A percentile compares a stretch with the other conserved stretches of the same genome.
These are phyloP conservation scores for Russula sp. DNA, from an alignment of 768 basidiomycete genomes.

Conservation along the genomic window DNA sequence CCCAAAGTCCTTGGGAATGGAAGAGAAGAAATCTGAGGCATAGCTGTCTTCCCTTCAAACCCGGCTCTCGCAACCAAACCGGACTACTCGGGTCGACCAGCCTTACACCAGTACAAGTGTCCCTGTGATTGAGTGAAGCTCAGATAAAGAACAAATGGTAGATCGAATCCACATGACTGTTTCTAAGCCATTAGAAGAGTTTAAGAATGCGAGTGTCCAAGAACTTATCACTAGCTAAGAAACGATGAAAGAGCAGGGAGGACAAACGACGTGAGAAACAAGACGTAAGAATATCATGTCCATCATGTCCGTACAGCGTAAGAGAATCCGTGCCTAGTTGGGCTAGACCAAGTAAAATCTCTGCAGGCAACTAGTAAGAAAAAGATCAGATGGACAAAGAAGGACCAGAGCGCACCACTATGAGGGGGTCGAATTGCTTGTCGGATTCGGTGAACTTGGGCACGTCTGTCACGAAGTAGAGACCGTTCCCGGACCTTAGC, in stretches of 20 bases:
- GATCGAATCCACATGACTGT: too few species aligned
- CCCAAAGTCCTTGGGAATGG: too few species aligned
- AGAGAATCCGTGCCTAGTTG: background rate
- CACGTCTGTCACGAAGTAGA: background rate
- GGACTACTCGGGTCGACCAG: too few species aligned
- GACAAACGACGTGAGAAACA: background rate
- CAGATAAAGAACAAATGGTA: too few species aligned
- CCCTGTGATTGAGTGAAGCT: too few species aligned
- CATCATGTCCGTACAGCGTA: background rate
- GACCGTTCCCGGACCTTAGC: too few species aligned
- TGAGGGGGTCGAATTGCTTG: background rate
- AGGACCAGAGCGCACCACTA: slow-evolving; percentile 1
- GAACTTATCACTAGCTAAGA: too few species aligned
- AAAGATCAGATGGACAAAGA: background rate
- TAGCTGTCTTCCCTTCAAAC: too few species aligned
- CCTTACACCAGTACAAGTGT: too few species aligned
- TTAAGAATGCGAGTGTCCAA: too few species aligned
- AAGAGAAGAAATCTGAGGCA: too few species aligned
- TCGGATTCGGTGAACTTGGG: background rate
- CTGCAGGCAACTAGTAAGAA: background rate
- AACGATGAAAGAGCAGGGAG: background rate
- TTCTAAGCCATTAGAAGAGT: background rate
- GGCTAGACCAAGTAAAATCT: background rate
- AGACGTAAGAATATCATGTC: background rate
- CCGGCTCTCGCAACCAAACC: too few species aligned